Evolutionary conservation across 2,329 filamentous ascomycete genomes (phyloP), one percentile per base, ranked within the genome.

Genomic region (Penicillium hordei): DNA sequence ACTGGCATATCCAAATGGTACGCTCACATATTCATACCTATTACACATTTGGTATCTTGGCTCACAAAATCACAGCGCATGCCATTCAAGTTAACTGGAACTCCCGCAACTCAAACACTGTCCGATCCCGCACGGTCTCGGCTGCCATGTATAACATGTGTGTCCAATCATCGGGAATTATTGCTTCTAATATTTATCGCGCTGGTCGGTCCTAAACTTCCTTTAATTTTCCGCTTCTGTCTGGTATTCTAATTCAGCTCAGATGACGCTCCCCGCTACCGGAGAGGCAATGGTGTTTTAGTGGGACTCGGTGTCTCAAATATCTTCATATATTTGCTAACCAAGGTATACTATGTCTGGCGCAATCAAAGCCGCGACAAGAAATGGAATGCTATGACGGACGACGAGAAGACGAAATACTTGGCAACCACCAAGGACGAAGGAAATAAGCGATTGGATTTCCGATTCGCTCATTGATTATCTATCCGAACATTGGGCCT

Each of bases 1-100:
- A 23, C 76, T 81, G 2, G 77, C 79, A 1, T 81, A 82, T 55
- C 83, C 83, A 0, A 84, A 83, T 62, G 61, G 71, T 73, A 58
- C 25, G 38, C 49, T 52, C 36, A 23, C 39, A n/a, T 39, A 19
- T 39, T 21, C 5, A 12, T 25, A n/a, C 3, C 21, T 36, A 9
- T 29, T 44, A 5, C 29, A 39, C 10, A 31, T 3, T 25, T 29
- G 4, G 8, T 12, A 23, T 40, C 3, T 19, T 42, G 10, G 36
- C 48, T 63, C 19, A 63, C 42, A 33, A 50, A n/a, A 17, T 21
- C 15, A 12, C 55, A 71, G 83, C 83, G 53, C 83, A 85, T 62
- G 81, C 83, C 10, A 78, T 85, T 29, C 70, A 84, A 60, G 75
- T 76, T 6, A 72, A 66, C 7, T 73, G 74, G 65, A 75, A 71